Conservation (phyloP, 306 rosid species). For the Senna tora region DNA sequence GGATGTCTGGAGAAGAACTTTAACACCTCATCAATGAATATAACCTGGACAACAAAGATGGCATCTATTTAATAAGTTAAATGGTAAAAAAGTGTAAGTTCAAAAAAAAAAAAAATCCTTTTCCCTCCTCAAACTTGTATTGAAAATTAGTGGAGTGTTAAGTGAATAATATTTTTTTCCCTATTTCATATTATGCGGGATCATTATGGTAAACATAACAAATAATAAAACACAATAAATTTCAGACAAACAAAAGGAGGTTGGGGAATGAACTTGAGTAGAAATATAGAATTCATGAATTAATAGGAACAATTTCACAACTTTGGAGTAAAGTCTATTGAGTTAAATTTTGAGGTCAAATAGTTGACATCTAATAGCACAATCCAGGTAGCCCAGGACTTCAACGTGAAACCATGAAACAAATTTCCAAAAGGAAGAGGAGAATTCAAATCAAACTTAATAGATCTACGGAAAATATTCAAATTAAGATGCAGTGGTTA, state of each 20-base stretch:
- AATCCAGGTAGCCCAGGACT: neutral
- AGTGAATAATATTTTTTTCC: neutral
- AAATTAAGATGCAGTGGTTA: conserved; percentile 8
- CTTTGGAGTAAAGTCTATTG: neutral
- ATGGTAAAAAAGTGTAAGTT: neutral
- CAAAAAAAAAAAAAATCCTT: neutral
- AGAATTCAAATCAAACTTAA: conserved; percentile 9
- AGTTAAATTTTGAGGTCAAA: neutral
- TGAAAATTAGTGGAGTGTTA: neutral
- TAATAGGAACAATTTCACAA: conserved; percentile 4
- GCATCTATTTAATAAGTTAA: conserved; percentile 5
- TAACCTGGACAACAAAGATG: conserved; percentile 56
- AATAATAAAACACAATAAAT: neutral
- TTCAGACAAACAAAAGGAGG: neutral
- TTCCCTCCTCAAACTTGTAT: neutral
- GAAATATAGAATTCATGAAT: neutral
- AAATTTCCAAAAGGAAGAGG: neutral
- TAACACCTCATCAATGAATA: conserved; percentile 86
- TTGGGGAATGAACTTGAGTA: neutral
- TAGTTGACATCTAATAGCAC: neutral
- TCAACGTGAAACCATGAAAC: neutral
- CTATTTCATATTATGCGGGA: neutral
- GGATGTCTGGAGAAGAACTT: conserved; percentile 91
- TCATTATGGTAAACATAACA: conserved; percentile 1
- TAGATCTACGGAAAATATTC: neutral